Evolutionary conservation across 176 grass and related monocot species (phyloP), one percentile per base, ranked within the genome.

Genomic region (Avena atlantica): DNA sequence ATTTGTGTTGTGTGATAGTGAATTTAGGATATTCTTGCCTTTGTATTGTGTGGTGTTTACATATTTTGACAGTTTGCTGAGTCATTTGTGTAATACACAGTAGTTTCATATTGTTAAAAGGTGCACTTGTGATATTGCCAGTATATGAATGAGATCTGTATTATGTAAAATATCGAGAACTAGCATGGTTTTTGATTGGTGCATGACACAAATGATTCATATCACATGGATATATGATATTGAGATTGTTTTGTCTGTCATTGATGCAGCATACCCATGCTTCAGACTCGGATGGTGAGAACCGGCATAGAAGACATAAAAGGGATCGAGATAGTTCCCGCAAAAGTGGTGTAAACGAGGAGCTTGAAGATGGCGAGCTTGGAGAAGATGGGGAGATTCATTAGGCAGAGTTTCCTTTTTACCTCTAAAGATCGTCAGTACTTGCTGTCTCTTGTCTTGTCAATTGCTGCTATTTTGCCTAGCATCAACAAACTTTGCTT

Each of bases 361-460:
- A 99, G 77, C 97, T 99, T 58, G 97, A 99, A 90, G 97, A 99
- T 75, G 97, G 97, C 24, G 97, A 99, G 84, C 81, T 96, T 86
- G 97, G 97, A 75, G 97, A 99, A 90, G 97, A 99, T 82, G 94
- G 89, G 74, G 94, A 93, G 81, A 83, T 92, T 62, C 85, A 86
- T 90, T 96, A 96, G 88, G 63, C 60, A 40, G 37, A 40, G 5
- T 37, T 87, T 62, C 70, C 66, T 56, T 68, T 86, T 90, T 85
- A 24, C 56, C 56, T 81, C 27, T 37, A 25, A 78, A 79, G 67
- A 83, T 90, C 90, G 83, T 92, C 71, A 88, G 90, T 91, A 88
- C 72, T 79, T 86, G 72, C 90, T 78, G 62, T 19, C 53, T 63
- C 83, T 64, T 85, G 77, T 77, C 62, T 78, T 82, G 42, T 82